Evolutionary conservation across 495 filamentous ascomycete genomes (phyloP).

Genomic region (Penicillium pancosmium): DNA sequence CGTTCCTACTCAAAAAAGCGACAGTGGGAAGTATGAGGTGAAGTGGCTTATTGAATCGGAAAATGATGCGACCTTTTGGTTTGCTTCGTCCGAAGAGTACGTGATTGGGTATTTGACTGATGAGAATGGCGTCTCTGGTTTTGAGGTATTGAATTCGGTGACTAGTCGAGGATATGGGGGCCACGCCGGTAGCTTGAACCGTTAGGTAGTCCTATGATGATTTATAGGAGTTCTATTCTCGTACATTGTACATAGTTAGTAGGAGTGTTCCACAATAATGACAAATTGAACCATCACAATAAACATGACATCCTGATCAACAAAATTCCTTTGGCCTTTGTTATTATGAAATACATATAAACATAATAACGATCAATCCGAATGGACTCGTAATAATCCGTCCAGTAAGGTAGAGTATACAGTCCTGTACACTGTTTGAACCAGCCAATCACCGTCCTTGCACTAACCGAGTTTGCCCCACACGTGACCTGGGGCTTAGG

Average conservation of each 20-base stretch:
- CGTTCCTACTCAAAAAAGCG: slow-evolving; percentile 39
- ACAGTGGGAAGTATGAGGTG: slow-evolving; percentile 45
- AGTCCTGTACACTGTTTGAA: neutral
- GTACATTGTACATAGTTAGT: too few species aligned
- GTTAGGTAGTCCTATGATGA: neutral
- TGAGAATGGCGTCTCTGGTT: slow-evolving; percentile 26
- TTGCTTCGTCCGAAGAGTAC: slow-evolving; percentile 45
- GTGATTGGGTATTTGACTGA: slow-evolving; percentile 41
- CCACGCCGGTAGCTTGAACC: slow-evolving; percentile 23
- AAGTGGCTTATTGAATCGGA: slow-evolving; percentile 34
- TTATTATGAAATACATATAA: too few species aligned
- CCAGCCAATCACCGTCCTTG: neutral
- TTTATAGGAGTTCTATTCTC: neutral
- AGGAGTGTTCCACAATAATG: too few species aligned
- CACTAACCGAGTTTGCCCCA: slow-evolving; percentile 18
- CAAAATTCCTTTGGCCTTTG: too few species aligned
- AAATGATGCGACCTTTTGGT: slow-evolving; percentile 41
- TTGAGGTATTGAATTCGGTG: slow-evolving; percentile 37
- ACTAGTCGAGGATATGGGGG: slow-evolving; percentile 27
- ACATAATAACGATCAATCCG: too few species aligned
- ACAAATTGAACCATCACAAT: too few species aligned
- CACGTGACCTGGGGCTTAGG: slow-evolving; percentile 45
- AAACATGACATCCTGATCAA: too few species aligned
- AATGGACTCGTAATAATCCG: neutral
- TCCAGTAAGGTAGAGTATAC: neutral